A percentile compares a stretch with the other conserved stretches of the same genome.
These are phyloP conservation scores for Mrakiaceae sp. DNA, from an alignment of 1,284 basidiomycete species.

Conservation along the genomic window DNA sequence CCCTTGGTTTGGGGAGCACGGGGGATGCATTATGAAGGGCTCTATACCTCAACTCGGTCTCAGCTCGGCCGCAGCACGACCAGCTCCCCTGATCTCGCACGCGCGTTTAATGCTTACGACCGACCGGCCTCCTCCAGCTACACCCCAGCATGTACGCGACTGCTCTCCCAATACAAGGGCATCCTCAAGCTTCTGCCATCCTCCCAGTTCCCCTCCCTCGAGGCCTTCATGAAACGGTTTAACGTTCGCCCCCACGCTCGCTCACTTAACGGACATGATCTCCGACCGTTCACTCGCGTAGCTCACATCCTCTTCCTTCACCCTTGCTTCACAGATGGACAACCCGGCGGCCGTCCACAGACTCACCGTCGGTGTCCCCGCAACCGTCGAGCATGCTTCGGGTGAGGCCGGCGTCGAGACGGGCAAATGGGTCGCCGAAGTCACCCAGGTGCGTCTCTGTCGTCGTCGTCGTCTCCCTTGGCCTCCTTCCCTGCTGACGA, in stretches of 20 bases:
- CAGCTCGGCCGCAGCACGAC: too few relatives aligned
- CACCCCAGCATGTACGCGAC: constrained; percentile 82
- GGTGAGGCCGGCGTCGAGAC: constrained; percentile 67
- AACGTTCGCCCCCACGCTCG: constrained; percentile 44
- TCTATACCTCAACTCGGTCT: too few relatives aligned
- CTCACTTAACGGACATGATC: too few relatives aligned
- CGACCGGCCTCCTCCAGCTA: constrained; percentile 53
- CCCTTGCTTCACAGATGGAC: constrained; percentile 60
- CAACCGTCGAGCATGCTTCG: constrained; percentile 81
- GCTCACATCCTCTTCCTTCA: neutral
- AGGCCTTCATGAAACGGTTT: constrained; percentile 85
- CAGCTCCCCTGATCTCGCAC: neutral
- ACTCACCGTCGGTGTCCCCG: constrained; percentile 83
- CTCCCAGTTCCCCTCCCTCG: constrained; percentile 46
- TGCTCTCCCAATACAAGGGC: constrained; percentile 93
- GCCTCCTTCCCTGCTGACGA: neutral
- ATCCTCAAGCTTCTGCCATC: constrained; percentile 71
- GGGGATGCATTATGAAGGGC: too few relatives aligned
- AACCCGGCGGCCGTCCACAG: constrained; percentile 84
- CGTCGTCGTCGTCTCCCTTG: too few relatives aligned
- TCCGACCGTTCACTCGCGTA: neutral
- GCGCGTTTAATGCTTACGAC: neutral
- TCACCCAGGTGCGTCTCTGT: constrained; percentile 63
- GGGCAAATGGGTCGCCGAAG: constrained; percentile 96
- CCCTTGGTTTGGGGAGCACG: too few relatives aligned